Evolutionary conservation across 2,329 filamentous ascomycete species (phyloP), one percentile per base, ranked within the genome.

Genomic region (Endothia cerciana): DNA sequence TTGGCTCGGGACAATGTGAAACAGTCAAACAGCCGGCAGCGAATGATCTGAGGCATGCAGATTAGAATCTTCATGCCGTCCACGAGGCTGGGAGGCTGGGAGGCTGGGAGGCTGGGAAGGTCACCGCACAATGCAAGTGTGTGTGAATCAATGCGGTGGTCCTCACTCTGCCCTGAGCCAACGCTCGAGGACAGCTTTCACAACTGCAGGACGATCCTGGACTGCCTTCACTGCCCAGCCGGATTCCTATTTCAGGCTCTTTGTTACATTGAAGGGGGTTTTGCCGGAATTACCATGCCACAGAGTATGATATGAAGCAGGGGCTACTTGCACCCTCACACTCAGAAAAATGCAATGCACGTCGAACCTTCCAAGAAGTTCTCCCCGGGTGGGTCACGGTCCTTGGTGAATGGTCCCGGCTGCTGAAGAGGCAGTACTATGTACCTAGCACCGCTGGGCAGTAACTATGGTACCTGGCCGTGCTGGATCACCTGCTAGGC

Each of bases 291-390:
- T 62, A 33, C 60, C 36, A 22, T 62, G 60, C 60, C n/a, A 28
- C n/a, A 53, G 45, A 43, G 6, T 22, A 55, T 55, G 51, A 49
- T 22, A 55, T 55, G 51, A 49, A n/a, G 59, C 45, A 51, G 43
- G 59, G 59, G 59, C 41, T 49, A 15, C 47, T 3, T 33, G 25
- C 4, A 25, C 40, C 10, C 13, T 55, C 25, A 17, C 51, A n/a
- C n/a, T n/a, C n/a, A n/a, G n/a, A n/a, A n/a, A 45, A 33, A 45
- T n/a, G n/a, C n/a, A 30, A n/a, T 61, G n/a, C 49, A 40, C 28
- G 56, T 68, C 41, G 66, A 68, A 68, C 33, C 49, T 68, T 68
- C 66, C 53, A 68, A 66, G 56, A 19, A 56, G 5, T 66, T 66
- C 63, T 60, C 47, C 36, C 25, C 25, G 3, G 13, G 59, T 60